These are phyloP conservation scores for Hordeum pubiflorum DNA, from an alignment of 202 grass and related monocot genomes.

Conservation along the genomic window DNA sequence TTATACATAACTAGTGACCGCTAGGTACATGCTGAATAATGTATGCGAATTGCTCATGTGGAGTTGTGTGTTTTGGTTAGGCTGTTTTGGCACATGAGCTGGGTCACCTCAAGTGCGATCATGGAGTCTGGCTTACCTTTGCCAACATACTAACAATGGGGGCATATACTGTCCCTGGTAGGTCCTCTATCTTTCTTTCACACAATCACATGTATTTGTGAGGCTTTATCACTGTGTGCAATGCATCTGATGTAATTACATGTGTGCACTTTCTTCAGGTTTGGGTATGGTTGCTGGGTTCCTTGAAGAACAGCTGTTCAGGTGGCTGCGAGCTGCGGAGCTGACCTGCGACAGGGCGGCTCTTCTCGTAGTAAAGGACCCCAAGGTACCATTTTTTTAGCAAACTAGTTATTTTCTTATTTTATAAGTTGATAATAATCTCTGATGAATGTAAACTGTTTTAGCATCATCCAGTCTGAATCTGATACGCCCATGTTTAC, in stretches of 20 bases:
- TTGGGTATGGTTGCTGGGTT: conserved; percentile 75
- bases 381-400: conserved; percentile 49
- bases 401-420: too few species aligned
- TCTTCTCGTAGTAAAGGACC: conserved; percentile 83
- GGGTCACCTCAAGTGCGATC: conserved; percentile 94
- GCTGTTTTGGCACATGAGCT: conserved; percentile 98
- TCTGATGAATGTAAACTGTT: not conserved
- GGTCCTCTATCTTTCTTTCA: not conserved
- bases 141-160: conserved; percentile 89
- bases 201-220: not conserved
- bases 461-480: not conserved
- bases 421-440: not conserved
- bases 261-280: conserved; percentile 34
- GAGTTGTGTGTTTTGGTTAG: conserved; percentile 43
- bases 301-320: conserved; percentile 81
- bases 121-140: conserved; percentile 91
- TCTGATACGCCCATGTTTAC: conserved; percentile 26
- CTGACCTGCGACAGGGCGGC: conserved; percentile 91
- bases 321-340: conserved; percentile 91
- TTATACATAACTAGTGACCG: not conserved
- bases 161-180: conserved; percentile 80
- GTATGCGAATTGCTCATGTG: not conserved
- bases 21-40: not conserved
- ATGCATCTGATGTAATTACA: not conserved
- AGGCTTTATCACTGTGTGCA: not conserved